A percentile compares a stretch with the other conserved stretches of the same genome.
These are phyloP conservation scores for Cadophora luteo-olivacea DNA, from an alignment of 2,329 filamentous ascomycete species.

Conservation along the genomic window DNA sequence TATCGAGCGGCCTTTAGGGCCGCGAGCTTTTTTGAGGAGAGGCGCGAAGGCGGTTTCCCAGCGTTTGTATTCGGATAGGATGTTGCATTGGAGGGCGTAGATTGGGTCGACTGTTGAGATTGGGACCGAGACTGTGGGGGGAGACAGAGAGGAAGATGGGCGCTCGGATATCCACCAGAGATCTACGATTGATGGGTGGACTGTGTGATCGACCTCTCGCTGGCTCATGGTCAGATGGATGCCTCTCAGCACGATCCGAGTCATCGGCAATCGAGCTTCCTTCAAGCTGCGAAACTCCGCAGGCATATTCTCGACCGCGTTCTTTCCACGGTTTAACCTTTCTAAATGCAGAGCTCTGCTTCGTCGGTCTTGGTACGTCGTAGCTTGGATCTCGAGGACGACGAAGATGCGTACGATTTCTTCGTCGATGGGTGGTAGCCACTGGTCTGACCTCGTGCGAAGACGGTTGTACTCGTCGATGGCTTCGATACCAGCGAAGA, in stretches of 20 bases:
- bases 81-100: too few relatives aligned
- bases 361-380: neutral
- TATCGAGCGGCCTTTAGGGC: too few relatives aligned
- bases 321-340: neutral
- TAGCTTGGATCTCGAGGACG: constrained; percentile 17
- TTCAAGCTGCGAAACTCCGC: neutral
- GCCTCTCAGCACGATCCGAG: neutral
- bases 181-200: neutral
- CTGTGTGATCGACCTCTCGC: neutral
- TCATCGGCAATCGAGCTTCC: neutral
- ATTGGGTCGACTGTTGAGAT: too few relatives aligned
- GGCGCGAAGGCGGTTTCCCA: constrained; percentile 1
- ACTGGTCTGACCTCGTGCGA: neutral
- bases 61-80: too few relatives aligned
- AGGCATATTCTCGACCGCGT: neutral
- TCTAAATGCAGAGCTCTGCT: neutral
- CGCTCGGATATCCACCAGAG: neutral
- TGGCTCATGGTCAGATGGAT: constrained; percentile 7
- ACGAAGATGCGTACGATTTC: constrained; percentile 13
- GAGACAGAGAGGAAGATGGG: too few relatives aligned
- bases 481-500: constrained; percentile 5
- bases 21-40: neutral
- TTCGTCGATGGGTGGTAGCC: neutral
- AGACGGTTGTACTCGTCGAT: constrained; percentile 12
- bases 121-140: too few relatives aligned